phyloP scores from a whole-genome alignment of 495 filamentous ascomycete species.

The Penicillium soppii region DNA sequence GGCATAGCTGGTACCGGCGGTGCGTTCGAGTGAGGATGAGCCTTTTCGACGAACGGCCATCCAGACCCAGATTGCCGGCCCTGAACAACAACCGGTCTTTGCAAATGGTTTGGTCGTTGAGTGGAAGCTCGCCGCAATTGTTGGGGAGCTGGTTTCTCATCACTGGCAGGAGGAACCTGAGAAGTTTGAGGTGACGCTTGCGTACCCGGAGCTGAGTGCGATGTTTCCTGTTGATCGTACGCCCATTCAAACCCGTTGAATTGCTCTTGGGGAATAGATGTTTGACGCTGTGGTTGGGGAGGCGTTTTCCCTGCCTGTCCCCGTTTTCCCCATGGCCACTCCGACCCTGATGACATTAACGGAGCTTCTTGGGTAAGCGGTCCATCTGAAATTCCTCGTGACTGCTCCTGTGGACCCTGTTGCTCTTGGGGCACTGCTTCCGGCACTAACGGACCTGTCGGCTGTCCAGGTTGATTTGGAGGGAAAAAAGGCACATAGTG shows the following conservation, averaged over 20 bases:
- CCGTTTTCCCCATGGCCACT: conserved; percentile 6
- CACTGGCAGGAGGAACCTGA: no score
- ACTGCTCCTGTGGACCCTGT: neutral
- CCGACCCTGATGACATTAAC: neutral
- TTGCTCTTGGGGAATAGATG: neutral
- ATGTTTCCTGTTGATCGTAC: neutral
- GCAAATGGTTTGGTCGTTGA: neutral
- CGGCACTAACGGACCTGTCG: neutral
- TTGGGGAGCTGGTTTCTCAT: neutral
- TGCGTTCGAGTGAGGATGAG: conserved; percentile 7
- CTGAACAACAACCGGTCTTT: conserved; percentile 2
- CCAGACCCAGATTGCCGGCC: conserved; percentile 6
- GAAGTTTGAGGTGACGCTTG: neutral
- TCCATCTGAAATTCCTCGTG: neutral
- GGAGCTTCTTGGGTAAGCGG: neutral
- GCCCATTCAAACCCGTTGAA: neutral
- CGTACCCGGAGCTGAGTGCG: neutral
- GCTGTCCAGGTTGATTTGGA: conserved; percentile 17
- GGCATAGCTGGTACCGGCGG: conserved; percentile 2
- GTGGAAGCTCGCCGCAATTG: neutral
- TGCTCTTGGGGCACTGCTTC: neutral
- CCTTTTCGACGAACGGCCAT: neutral
- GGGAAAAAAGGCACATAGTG: conserved; percentile 32
- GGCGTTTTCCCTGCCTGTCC: neutral
- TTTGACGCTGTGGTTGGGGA: neutral